Conservation (phyloP, 2,329 filamentous ascomycete genomes). For the Xenosphaeropsis pyriputrescens region DNA sequence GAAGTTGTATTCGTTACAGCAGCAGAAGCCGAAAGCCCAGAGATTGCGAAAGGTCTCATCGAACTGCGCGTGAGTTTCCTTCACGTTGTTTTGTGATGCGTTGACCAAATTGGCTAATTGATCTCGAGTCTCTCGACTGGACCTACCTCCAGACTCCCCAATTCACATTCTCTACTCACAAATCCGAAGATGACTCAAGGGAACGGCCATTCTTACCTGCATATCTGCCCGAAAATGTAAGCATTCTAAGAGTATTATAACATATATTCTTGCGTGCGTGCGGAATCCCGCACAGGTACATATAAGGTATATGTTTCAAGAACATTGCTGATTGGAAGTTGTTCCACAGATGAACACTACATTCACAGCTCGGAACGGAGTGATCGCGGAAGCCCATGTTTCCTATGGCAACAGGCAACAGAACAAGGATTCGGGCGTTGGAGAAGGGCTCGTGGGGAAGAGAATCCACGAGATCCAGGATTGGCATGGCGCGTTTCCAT, state of each 20-base stretch:
- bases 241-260: too few species aligned
- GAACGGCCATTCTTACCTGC: slow-evolving; percentile 33
- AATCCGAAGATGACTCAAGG: slow-evolving; percentile 36
- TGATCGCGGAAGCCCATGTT: slow-evolving; percentile 6
- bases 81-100: neutral
- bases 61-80: slow-evolving; percentile 30
- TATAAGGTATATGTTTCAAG: neutral
- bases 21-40: slow-evolving; percentile 29
- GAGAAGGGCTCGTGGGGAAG: slow-evolving; percentile 7
- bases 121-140: slow-evolving; percentile 48
- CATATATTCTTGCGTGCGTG: slow-evolving; percentile 8
- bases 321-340: neutral
- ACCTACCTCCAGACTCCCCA: slow-evolving; percentile 75
- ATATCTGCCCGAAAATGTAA: slow-evolving; percentile 28
- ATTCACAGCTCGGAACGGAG: slow-evolving; percentile 11
- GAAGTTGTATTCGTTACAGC: slow-evolving; percentile 19
- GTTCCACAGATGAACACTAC: slow-evolving; percentile 3
- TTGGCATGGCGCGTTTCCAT: slow-evolving; percentile 15
- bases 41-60: slow-evolving; percentile 44
- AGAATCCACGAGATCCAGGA: slow-evolving; percentile 32
- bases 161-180: slow-evolving; percentile 55
- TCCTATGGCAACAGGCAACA: neutral
- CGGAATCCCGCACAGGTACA: neutral
- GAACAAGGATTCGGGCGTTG: neutral
- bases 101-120: slow-evolving; percentile 10